These are phyloP conservation scores for Lentinula guzmanii DNA, from an alignment of 768 basidiomycete species.

Conservation along the genomic window DNA sequence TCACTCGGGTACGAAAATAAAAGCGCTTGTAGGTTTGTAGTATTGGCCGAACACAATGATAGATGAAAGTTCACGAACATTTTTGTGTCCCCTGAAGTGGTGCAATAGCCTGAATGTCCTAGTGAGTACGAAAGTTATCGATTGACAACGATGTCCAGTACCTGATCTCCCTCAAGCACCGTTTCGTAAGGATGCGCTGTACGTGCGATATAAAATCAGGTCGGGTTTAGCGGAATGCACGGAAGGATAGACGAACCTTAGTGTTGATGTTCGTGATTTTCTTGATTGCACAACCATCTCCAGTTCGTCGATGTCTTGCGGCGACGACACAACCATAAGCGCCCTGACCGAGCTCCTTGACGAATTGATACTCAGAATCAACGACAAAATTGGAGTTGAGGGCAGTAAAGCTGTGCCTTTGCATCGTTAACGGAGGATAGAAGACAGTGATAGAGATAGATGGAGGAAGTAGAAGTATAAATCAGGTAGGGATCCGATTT, in stretches of 20 bases:
- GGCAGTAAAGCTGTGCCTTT: conserved; percentile 25
- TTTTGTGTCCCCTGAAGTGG: conserved; percentile 99
- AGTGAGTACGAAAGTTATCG: not conserved
- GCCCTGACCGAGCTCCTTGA: conserved; percentile 96
- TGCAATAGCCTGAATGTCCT: conserved; percentile 64
- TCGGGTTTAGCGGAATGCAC: conserved; percentile 9
- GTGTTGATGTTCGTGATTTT: conserved; percentile 94
- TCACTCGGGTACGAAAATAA: not conserved
- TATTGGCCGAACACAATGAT: not conserved
- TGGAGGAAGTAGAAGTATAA: not conserved
- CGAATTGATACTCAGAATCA: conserved; percentile 85
- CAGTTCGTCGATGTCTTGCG: conserved; percentile 76
- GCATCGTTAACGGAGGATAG: not conserved
- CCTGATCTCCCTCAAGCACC: conserved; percentile 95
- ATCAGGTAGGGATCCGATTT: not conserved
- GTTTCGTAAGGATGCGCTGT: conserved; percentile 91
- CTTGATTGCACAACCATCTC: conserved; percentile 92
- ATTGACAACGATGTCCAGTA: conserved; percentile 18
- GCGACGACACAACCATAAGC: conserved; percentile 91
- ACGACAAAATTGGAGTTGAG: conserved; percentile 86
- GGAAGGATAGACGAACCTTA: conserved; percentile 42
- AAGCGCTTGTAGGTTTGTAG: not conserved
- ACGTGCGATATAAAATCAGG: not conserved
- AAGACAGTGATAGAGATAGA: not conserved
- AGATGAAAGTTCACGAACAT: conserved; percentile 45